Conservation (phyloP, 1,139 yeast species). For the Chernovozyma sophiae-reginae region DNA sequence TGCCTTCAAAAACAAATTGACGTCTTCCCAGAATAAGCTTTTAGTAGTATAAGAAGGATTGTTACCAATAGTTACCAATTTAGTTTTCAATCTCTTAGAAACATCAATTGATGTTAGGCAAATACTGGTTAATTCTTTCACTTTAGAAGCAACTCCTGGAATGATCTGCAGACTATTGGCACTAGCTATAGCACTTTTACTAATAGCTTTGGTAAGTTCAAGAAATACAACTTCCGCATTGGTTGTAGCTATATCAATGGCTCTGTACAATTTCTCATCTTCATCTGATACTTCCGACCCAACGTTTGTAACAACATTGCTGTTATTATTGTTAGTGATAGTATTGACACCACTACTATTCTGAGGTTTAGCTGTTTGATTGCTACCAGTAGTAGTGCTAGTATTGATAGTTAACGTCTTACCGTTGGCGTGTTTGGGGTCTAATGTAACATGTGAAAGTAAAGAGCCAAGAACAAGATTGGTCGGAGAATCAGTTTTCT, state of each 20-base stretch:
- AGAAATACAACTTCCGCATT: conserved; percentile 79
- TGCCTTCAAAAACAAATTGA: conserved; percentile 76
- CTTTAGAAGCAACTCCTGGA: conserved; percentile 53
- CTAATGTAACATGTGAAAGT: not conserved
- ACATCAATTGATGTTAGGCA: conserved; percentile 79
- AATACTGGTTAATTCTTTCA: conserved; percentile 74
- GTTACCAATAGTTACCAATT: conserved; percentile 50
- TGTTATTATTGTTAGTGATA: conserved; percentile 16
- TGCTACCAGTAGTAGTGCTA: not conserved
- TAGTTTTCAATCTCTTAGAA: conserved; percentile 61
- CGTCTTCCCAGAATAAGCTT: conserved; percentile 78
- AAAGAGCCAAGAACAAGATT: not conserved
- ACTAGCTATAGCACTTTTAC: conserved; percentile 62
- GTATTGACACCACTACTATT: conserved; percentile 1
- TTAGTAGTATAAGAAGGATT: conserved; percentile 55
- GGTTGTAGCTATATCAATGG: conserved; percentile 69
- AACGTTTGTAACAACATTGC: not conserved
- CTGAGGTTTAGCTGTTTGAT: not conserved
- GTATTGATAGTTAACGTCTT: not conserved
- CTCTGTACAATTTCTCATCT: conserved; percentile 71
- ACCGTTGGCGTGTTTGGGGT: conserved; percentile 1
- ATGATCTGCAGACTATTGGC: conserved; percentile 23
- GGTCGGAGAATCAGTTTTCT: not conserved
- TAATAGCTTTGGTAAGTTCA: conserved; percentile 72
- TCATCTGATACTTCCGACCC: conserved; percentile 33